Percentiles rank a stretch among this genome's conserved stretches.
phyloP scores from a whole-genome alignment of 106 monocot species.

The Vanilla planifolia region DNA sequence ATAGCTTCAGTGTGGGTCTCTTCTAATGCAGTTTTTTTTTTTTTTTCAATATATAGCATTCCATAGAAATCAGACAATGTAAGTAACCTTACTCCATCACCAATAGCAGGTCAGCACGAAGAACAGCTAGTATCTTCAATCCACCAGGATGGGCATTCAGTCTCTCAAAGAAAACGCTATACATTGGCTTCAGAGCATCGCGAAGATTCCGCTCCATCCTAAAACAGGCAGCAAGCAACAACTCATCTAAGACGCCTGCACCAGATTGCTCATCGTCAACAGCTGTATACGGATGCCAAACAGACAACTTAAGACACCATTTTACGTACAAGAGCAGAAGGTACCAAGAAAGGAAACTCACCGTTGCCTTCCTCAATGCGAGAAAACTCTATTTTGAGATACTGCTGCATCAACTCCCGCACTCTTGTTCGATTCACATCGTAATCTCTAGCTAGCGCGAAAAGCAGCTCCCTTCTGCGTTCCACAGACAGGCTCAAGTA shows the following conservation, averaged over 20 bases:
- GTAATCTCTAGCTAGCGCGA: slow-evolving; percentile 44
- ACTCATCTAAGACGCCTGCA: slow-evolving; percentile 24
- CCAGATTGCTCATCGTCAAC: background rate
- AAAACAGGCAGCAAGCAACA: slow-evolving; percentile 32
- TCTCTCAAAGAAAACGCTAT: slow-evolving; percentile 52
- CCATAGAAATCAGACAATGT: background rate
- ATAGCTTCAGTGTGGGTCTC: no score
- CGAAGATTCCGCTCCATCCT: slow-evolving; percentile 69
- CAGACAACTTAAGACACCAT: background rate
- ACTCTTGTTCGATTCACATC: slow-evolving; percentile 60
- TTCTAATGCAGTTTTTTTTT: no score
- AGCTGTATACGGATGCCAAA: slow-evolving; percentile 1
- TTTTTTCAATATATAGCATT: background rate
- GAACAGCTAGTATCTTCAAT: slow-evolving; percentile 54
- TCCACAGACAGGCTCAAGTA: slow-evolving; percentile 36
- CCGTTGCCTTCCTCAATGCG: background rate
- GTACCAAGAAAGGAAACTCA: background rate
- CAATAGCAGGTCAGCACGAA: slow-evolving; percentile 74
- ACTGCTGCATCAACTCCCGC: slow-evolving; percentile 66
- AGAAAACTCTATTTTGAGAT: slow-evolving; percentile 41
- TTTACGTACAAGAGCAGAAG: background rate
- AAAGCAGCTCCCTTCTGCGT: slow-evolving; percentile 41
- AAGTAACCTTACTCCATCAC: slow-evolving; percentile 33
- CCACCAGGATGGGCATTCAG: slow-evolving; percentile 65
- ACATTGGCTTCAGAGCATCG: slow-evolving; percentile 57